Conservation (phyloP, 2,329 filamentous ascomycete genomes). For the Trichoderma sp. region DNA sequence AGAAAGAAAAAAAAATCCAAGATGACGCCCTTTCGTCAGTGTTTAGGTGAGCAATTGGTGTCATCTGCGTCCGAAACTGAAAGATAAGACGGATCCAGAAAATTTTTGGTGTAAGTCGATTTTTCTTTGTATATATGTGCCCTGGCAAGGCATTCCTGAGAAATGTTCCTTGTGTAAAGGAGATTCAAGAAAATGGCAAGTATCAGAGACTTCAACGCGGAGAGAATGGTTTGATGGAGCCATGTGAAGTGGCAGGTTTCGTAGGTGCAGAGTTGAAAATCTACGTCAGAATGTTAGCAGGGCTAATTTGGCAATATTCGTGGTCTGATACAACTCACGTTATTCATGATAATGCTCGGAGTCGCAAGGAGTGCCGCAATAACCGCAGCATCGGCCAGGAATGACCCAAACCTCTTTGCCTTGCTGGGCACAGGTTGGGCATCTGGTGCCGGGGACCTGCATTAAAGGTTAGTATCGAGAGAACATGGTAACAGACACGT, state of each 20-base stretch:
- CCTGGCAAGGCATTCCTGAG: neutral
- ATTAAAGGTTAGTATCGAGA: neutral
- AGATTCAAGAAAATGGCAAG: neutral
- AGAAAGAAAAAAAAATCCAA: neutral
- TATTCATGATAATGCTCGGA: slow-evolving; percentile 8
- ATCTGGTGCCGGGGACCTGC: slow-evolving; percentile 53
- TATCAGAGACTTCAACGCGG: neutral
- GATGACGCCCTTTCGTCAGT: neutral
- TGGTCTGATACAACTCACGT: neutral
- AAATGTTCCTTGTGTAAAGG: neutral
- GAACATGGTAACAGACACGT: neutral
- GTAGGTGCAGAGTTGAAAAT: neutral
- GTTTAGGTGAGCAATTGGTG: neutral
- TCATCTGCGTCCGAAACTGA: neutral
- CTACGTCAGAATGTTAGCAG: neutral
- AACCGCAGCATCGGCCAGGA: slow-evolving; percentile 53
- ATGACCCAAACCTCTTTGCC: slow-evolving; percentile 60
- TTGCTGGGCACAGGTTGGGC: slow-evolving; percentile 51
- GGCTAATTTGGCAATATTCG: neutral
- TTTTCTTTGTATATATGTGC: neutral
- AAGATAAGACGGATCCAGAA: neutral
- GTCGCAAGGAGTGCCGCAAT: slow-evolving; percentile 51
- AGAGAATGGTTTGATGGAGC: neutral
- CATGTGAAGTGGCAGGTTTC: neutral
- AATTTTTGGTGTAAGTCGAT: neutral